These are phyloP conservation scores for Verticillium tricorpus DNA, from an alignment of 2,329 filamentous ascomycete genomes.

Conservation along the genomic window DNA sequence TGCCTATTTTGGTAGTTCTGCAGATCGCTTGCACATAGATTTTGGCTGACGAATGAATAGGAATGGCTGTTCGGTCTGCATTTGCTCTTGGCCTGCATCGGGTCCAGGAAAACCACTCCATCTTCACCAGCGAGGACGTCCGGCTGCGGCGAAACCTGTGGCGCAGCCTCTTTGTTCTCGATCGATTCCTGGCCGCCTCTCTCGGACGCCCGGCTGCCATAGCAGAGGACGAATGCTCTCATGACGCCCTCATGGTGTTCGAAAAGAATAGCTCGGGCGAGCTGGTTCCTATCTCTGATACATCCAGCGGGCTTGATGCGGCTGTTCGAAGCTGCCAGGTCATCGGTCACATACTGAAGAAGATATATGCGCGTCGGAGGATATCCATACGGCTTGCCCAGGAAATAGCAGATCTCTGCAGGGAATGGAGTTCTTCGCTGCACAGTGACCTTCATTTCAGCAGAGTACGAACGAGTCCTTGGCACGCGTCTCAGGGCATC, in stretches of 20 bases:
- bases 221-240: conserved; percentile 57
- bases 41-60: conserved; percentile 24
- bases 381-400: conserved; percentile 54
- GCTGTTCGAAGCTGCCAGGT: conserved; percentile 53
- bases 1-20: conserved; percentile 46
- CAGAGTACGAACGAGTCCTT: conserved; percentile 35
- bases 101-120: conserved; percentile 48
- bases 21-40: background rate
- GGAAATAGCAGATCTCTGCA: conserved; percentile 50
- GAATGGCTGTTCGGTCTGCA: conserved; percentile 59
- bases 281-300: conserved; percentile 5
- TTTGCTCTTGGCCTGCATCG: conserved; percentile 59
- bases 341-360: conserved; percentile 53
- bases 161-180: conserved; percentile 61
- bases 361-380: conserved; percentile 55
- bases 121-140: conserved; percentile 44
- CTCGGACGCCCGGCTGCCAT: conserved; percentile 60
- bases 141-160: conserved; percentile 52
- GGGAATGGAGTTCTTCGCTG: conserved; percentile 45
- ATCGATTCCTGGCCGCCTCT: conserved; percentile 58
- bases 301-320: conserved; percentile 40
- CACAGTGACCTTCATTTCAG: conserved; percentile 45
- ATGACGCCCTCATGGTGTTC: conserved; percentile 31
- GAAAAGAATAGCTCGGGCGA: conserved; percentile 10
- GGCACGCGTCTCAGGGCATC: conserved; percentile 44